Evolutionary conservation across 305 asterid genomes (phyloP).

Genomic region (Ajuga reptans): DNA sequence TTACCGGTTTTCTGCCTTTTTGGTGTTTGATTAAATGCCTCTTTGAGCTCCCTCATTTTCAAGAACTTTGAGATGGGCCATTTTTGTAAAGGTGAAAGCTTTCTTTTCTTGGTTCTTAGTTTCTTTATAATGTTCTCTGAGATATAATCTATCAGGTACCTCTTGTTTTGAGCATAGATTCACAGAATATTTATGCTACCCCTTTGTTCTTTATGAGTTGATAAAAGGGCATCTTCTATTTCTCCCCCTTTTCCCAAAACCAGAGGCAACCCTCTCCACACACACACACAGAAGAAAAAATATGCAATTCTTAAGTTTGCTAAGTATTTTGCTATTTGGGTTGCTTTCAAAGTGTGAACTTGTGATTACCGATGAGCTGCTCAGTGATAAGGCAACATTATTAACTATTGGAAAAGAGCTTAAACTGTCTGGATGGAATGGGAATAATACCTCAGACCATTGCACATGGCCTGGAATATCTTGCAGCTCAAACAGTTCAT

Average conservation of each 20-base stretch:
- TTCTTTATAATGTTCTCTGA: conserved; percentile 1
- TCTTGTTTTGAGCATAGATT: conserved; percentile 12
- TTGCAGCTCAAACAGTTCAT: conserved; percentile 55
- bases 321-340: conserved; percentile 40
- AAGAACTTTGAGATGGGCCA: conserved; percentile 22
- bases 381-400: conserved; percentile 37
- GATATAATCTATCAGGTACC: not conserved
- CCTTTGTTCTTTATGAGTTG: conserved; percentile 8
- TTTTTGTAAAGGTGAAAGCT: conserved; percentile 20
- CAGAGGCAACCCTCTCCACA: not conserved
- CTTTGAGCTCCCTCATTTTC: conserved; percentile 6
- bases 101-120: conserved; percentile 17
- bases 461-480: conserved; percentile 73
- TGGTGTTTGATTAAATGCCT: conserved; percentile 2
- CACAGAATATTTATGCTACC: conserved; percentile 6
- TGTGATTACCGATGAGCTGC: conserved; percentile 32
- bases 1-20: not conserved
- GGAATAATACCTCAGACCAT: conserved; percentile 38
- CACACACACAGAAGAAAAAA: conserved; percentile 3
- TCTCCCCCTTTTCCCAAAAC: not conserved
- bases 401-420: conserved; percentile 56
- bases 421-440: conserved; percentile 51
- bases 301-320: conserved; percentile 42
- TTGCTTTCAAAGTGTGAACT: conserved; percentile 42
- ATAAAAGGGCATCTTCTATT: not conserved